Conservation (phyloP, 208 protist genomes). For the Leishmania mexicana region DNA sequence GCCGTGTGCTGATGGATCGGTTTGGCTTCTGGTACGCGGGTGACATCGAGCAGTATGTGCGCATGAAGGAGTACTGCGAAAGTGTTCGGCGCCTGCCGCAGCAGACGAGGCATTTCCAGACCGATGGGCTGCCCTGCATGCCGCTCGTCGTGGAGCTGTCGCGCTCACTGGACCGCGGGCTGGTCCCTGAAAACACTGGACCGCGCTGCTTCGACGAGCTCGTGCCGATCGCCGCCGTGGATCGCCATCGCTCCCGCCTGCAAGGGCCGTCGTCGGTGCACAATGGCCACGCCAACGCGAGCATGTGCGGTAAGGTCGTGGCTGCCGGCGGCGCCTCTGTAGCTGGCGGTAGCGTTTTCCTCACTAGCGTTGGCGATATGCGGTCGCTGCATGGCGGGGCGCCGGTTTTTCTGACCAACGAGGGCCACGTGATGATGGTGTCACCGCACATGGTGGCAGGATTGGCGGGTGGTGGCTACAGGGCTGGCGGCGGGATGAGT, state of each 20-base stretch:
- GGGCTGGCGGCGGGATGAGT: not conserved
- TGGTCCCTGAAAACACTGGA: conserved; percentile 26
- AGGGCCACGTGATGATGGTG: conserved; percentile 4
- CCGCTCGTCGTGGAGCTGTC: conserved; percentile 82
- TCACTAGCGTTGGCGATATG: not conserved
- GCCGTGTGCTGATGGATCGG: conserved; percentile 81
- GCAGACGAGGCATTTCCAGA: conserved; percentile 70
- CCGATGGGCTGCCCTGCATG: conserved; percentile 81
- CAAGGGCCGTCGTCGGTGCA: not conserved
- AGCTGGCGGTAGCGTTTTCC: not conserved
- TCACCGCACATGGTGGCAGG: not conserved
- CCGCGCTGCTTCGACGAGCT: conserved; percentile 62
- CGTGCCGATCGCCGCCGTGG: conserved; percentile 64
- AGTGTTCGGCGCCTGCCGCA: conserved; percentile 66
- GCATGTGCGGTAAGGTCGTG: not conserved
- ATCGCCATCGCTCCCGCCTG: conserved; percentile 41
- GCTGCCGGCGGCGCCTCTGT: no score
- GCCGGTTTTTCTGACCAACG: not conserved
- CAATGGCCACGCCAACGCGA: not conserved
- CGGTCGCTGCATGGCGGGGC: not conserved
- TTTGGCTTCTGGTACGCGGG: conserved; percentile 81
- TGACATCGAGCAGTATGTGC: conserved; percentile 57
- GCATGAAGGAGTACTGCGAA: conserved; percentile 82
- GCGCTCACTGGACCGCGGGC: conserved; percentile 33
- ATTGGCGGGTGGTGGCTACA: not conserved